Evolutionary conservation across 2,329 filamentous ascomycete genomes (phyloP).

Genomic region (Fusarium sp.): DNA sequence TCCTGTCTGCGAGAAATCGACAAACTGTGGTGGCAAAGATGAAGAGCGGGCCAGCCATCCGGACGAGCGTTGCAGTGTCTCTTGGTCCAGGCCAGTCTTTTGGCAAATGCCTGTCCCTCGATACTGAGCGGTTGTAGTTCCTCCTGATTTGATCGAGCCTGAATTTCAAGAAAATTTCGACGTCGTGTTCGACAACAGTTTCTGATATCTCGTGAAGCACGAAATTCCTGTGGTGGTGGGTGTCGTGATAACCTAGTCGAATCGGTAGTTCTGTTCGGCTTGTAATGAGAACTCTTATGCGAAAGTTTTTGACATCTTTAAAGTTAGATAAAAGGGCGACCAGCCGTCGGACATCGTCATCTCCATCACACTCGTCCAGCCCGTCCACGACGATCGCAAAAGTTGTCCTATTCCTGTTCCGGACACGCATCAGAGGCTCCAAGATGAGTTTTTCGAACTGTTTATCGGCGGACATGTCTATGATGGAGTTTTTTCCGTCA

Average conservation of each 20-base stretch:
- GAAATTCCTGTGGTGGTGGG: constrained; percentile 38
- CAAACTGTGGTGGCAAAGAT: constrained; percentile 50
- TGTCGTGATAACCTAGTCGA: constrained; percentile 49
- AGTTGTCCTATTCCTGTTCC: not conserved
- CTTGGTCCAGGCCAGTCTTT: constrained; percentile 19
- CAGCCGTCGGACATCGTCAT: not conserved
- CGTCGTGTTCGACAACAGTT: constrained; percentile 50
- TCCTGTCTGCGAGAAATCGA: constrained; percentile 42
- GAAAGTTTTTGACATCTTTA: constrained; percentile 22
- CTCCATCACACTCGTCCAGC: constrained; percentile 37
- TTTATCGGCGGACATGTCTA: not conserved
- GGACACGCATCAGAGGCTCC: constrained; percentile 1
- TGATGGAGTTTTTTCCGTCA: not conserved
- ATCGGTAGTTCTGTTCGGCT: constrained; percentile 55
- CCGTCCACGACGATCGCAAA: not conserved
- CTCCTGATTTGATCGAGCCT: not conserved
- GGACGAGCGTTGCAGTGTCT: constrained; percentile 23
- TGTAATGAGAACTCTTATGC: constrained; percentile 51
- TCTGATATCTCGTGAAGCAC: constrained; percentile 51
- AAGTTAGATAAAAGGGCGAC: not conserved
- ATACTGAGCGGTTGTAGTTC: not conserved
- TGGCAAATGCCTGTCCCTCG: not conserved
- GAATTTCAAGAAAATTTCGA: constrained; percentile 24
- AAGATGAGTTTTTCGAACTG: constrained; percentile 30
- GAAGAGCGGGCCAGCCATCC: constrained; percentile 49